Evolutionary conservation across 352 stramenopile species (phyloP).

Genomic region (Hyaloperonospora brassicae): DNA sequence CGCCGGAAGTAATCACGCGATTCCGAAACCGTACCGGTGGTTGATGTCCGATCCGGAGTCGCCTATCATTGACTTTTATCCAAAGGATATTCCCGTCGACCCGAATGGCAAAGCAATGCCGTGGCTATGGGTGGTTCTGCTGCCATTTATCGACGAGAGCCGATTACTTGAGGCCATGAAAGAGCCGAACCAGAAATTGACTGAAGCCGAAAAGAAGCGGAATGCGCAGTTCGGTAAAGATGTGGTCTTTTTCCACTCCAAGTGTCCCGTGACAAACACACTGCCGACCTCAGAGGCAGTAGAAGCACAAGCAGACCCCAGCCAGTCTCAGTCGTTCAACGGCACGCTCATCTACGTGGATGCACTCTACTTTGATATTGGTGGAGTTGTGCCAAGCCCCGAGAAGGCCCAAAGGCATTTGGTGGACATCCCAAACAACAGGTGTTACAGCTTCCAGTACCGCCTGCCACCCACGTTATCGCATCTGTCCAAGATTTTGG

Average conservation of each 20-base stretch:
- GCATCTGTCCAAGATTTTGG: constrained; percentile 55
- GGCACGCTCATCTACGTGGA: constrained; percentile 68
- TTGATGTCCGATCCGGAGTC: constrained; percentile 94
- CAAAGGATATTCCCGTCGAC: constrained; percentile 93
- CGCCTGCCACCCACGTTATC: constrained; percentile 37
- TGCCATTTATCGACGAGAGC: constrained; percentile 98
- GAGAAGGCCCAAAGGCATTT: constrained; percentile 66
- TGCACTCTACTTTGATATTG: constrained; percentile 64
- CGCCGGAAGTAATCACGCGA: constrained; percentile 86
- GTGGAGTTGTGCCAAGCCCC: constrained; percentile 62
- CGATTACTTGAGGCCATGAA: constrained; percentile 88
- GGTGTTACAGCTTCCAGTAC: constrained; percentile 83
- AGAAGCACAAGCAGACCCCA: constrained; percentile 38
- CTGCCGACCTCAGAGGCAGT: constrained; percentile 34
- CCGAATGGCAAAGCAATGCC: constrained; percentile 98
- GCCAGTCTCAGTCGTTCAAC: constrained; percentile 56
- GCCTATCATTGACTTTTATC: constrained; percentile 97
- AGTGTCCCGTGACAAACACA: constrained; percentile 39
- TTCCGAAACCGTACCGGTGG: constrained; percentile 90
- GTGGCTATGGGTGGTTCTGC: constrained; percentile 97
- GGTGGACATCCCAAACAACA: constrained; percentile 78
- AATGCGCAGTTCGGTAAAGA: constrained; percentile 78
- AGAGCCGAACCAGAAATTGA: constrained; percentile 53
- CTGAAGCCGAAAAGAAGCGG: constrained; percentile 70
- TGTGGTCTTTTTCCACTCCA: constrained; percentile 77